A percentile compares a stretch with the other conserved stretches of the same genome.
Evolutionary conservation across 164 flowering plant genomes (phyloP).

Genomic region (Piper betle): DNA sequence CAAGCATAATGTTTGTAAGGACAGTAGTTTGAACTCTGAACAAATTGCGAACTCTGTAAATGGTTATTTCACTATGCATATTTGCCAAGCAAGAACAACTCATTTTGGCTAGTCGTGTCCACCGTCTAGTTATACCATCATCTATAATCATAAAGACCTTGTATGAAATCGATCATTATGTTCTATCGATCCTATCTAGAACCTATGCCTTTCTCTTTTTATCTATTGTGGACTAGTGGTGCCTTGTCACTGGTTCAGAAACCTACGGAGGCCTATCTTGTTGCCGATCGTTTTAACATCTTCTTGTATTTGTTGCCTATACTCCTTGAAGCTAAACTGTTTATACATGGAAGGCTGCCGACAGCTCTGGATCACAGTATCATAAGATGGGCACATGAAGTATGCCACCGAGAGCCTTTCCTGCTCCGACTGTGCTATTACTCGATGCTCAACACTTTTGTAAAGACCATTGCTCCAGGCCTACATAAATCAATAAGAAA

Average conservation of each 20-base stretch:
- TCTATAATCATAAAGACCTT: too few relatives aligned
- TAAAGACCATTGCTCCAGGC: slow-evolving; percentile 84
- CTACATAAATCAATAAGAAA: slow-evolving; percentile 17
- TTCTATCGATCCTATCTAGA: background rate
- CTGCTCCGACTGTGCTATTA: slow-evolving; percentile 30
- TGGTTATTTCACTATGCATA: too few relatives aligned
- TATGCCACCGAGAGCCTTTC: slow-evolving; percentile 67
- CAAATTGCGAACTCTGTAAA: too few relatives aligned
- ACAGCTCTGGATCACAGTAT: slow-evolving; percentile 40
- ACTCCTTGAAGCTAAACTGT: slow-evolving; percentile 64
- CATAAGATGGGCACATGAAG: slow-evolving; percentile 67
- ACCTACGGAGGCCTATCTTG: slow-evolving; percentile 71
- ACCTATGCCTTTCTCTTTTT: background rate
- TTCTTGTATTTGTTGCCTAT: slow-evolving; percentile 45
- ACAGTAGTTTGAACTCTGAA: too few relatives aligned
- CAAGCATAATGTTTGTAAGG: too few relatives aligned
- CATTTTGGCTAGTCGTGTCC: too few relatives aligned
- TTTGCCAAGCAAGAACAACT: too few relatives aligned
- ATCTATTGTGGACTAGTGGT: background rate
- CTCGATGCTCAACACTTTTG: slow-evolving; percentile 72
- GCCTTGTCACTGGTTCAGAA: slow-evolving; percentile 13
- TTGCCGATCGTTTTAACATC: slow-evolving; percentile 49
- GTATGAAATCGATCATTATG: too few relatives aligned
- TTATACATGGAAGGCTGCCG: slow-evolving; percentile 31
- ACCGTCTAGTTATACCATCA: too few relatives aligned